Evolutionary conservation across 1,284 basidiomycete genomes (phyloP), one percentile per base, ranked within the genome.

Genomic region (Ustilago lituana): DNA sequence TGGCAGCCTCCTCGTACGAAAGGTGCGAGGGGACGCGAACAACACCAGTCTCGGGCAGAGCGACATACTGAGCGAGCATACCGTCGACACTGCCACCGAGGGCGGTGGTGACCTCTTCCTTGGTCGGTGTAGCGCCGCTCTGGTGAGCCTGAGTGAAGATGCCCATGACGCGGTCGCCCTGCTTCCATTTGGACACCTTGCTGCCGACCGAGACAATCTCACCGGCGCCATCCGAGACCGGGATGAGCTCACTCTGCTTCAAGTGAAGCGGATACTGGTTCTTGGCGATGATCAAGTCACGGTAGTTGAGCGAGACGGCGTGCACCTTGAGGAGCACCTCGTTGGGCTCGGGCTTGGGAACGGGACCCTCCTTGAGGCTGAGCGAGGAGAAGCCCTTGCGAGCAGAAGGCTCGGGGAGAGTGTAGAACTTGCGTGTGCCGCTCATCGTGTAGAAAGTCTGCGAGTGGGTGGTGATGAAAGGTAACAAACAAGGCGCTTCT

Each of bases 151-250:
- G 63, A 4, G 51, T 70, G 51, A 78, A 78, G 52, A 73, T 75
- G 41, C 65, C 55, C 46, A 83, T 85, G 52, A 89, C 87, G 17
- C 87, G 85, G 73, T 89, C 87, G 11, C 88, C 88, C 3, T 79
- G 60, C 57, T 85, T 84, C 85, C 85, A 88, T 12, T 79, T 77
- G 31, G 77, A 84, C n/a, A 88, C 87, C 12, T 84, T 84, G 32
- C 82, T 79, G 4, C 88, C 88, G 17, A 88, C 76, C 3, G 85
- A 83, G 33, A 88, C 80, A 43, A 89, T 83, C 72, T 88, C 86
- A 9, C 89, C 88, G 14, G 89, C 88, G 63, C 86, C 85, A 69
- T 90, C 89, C 5, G 88, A 89, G 74, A 85, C 83, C 1, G 88
- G 87, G 15, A 88, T 83, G 3, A 86, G 67, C 41, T 59, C 53